Base-by-base conservation (phyloP, 208 protist species). In the Leishmania guyanensis region DNA sequence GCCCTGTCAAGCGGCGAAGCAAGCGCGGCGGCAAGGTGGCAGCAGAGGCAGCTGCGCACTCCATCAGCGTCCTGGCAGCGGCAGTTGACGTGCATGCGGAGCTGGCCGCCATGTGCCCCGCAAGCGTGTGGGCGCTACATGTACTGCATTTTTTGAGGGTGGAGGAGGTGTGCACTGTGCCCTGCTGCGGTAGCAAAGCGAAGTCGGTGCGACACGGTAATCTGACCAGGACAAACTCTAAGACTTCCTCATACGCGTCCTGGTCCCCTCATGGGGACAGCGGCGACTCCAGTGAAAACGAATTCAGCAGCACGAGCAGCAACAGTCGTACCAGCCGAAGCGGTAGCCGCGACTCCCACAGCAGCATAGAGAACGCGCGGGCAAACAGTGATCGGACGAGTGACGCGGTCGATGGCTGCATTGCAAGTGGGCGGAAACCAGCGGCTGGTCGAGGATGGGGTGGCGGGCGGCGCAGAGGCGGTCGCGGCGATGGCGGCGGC, bases 131-230 rank as follows among this genome's bases (percentile, higher is more conserved):
- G 81, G 87, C 87, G 10, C 80, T 91, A 14, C 74, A 89, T 54
- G 85, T 88, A 14, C 80, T 92, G 16, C 84, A 92, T 72, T 92
- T 90, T 50, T 62, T 92, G 3, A 69, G 86, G n/a, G 48, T 92
- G 5, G 86, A 90, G 64, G 87, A 92, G 72, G 75, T 92, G 5
- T 91, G 81, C 71, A 69, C 66, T 58, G 68, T 80, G 4, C 64
- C 81, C 64, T 14, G 20, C n/a, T 72, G 58, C 60, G 9, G 43
- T 14, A 36, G 16, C 46, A 51, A 46, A 58, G 3, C 53, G 39
- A 69, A 20, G 39, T 16, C n/a, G 8, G 48, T 2, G 22, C 9
- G 20, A 22, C 33, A 51, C 12, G 5, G 46, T 17, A 50, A 33
- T 73, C 3, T 3, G n/a, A 20, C 26, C 16, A 51, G 16, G 48